These are phyloP conservation scores for Euryodendron excelsum DNA, from an alignment of 148 eudicot genomes.

Conservation along the genomic window DNA sequence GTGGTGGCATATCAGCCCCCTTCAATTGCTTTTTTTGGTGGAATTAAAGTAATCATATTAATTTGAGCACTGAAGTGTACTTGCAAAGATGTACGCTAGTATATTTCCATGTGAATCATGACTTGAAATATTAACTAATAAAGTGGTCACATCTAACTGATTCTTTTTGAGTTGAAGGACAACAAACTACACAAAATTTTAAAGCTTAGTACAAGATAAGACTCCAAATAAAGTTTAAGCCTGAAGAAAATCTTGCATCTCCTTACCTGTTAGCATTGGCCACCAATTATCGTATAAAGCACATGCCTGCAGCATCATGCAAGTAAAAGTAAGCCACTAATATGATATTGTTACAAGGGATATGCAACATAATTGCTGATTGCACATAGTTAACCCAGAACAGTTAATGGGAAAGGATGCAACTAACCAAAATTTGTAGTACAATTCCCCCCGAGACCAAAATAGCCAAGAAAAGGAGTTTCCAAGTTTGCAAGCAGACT, in stretches of 20 bases:
- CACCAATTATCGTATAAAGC: slow-evolving; percentile 95
- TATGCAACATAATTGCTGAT: neutral
- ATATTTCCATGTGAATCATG: neutral
- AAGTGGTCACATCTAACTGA: neutral
- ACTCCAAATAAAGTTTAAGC: neutral
- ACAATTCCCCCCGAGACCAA: slow-evolving; percentile 72
- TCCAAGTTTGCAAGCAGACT: slow-evolving; percentile 75
- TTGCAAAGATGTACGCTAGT: neutral
- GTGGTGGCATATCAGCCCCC: too few relatives aligned
- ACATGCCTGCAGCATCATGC: slow-evolving; percentile 69
- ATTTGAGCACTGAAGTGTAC: neutral
- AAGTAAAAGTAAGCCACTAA: slow-evolving; percentile 8
- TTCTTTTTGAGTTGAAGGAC: neutral
- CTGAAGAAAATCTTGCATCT: neutral
- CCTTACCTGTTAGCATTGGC: slow-evolving; percentile 91
- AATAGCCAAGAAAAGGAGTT: slow-evolving; percentile 74
- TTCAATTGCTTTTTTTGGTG: neutral
- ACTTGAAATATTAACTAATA: neutral
- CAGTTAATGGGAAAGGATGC: neutral
- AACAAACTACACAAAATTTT: neutral
- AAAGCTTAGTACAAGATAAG: neutral
- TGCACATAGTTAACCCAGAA: neutral
- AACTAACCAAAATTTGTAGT: slow-evolving; percentile 74
- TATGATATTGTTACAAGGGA: neutral
- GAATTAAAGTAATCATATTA: neutral